phyloP scores from a whole-genome alignment of 2,329 filamentous ascomycete genomes.

The Gliomastix tumulicola region DNA sequence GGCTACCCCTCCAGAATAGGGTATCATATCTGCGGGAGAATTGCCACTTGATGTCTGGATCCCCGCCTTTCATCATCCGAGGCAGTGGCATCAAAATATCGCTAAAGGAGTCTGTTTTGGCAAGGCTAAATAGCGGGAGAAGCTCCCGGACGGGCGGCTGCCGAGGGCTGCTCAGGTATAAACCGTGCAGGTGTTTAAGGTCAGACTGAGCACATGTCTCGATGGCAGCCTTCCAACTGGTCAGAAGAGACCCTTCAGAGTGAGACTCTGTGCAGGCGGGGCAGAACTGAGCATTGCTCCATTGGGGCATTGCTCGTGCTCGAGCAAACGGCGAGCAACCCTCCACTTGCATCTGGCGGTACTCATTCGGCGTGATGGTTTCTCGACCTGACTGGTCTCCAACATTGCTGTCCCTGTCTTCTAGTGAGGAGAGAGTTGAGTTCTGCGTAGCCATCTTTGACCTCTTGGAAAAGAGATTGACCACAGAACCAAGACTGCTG shows the following conservation, averaged over 20 bases:
- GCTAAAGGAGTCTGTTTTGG: constrained; percentile 63
- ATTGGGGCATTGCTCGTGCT: constrained; percentile 50
- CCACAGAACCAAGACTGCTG: constrained; percentile 16
- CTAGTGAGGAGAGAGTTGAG: too few species aligned
- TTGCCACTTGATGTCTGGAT: constrained; percentile 30
- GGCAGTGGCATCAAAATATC: constrained; percentile 69
- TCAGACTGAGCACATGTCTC: constrained; percentile 75
- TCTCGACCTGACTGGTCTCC: too few species aligned
- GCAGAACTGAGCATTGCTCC: constrained; percentile 61
- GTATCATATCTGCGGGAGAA: constrained; percentile 58
- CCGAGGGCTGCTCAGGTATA: constrained; percentile 59
- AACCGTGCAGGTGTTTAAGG: constrained; percentile 64
- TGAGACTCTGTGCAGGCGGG: constrained; percentile 55
- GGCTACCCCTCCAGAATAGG: constrained; percentile 70
- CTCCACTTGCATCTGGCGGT: constrained; percentile 33
- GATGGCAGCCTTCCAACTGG: constrained; percentile 57
- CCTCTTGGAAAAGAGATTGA: constrained; percentile 18
- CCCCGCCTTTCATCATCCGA: constrained; percentile 25
- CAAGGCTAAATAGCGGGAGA: constrained; percentile 69
- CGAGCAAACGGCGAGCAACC: constrained; percentile 58
- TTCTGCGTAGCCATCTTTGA: too few species aligned
- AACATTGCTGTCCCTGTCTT: too few species aligned
- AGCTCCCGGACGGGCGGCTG: constrained; percentile 57
- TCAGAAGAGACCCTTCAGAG: constrained; percentile 59
- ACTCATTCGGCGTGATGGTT: constrained; percentile 17